Evolutionary conservation across 495 filamentous ascomycete genomes (phyloP), one percentile per base, ranked within the genome.

Genomic region (Penicillium coffeae): DNA sequence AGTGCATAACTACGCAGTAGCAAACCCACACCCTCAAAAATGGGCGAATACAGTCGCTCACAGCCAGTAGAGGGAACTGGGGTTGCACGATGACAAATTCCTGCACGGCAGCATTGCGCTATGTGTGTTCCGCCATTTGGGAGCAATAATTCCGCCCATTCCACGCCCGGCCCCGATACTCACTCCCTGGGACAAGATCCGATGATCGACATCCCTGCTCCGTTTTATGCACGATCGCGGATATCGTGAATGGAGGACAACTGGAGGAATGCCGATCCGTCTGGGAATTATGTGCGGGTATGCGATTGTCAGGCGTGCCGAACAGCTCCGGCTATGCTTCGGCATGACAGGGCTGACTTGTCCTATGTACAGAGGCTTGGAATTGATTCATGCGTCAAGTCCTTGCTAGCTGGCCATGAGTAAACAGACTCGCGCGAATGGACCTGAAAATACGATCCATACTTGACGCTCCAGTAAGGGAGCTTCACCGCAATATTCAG

Each of bases 161-260:
- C 43, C 46, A 21, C 53, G 46, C n/a, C n/a, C n/a, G 36, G 33
- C 14, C 16, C 20, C 16, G 8, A 9, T 47, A 38, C 34, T 37
- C 35, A 37, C 27, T 39, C 36, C 25, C 18, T 15, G 38, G 55
- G 52, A n/a, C 45, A 44, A 55, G 53, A 63, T 58, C 57, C 49
- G 51, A 63, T 56, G 60, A 65, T 65, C 63, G 60, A 53, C 64
- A 62, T 68, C 50, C 59, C 57, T 53, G 25, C 25, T 48, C 55
- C 52, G 55, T 55, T 62, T 55, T 37, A 55, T 60, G 60, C 60
- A 63, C 56, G 60, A 63, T 58, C 60, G 50, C 51, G 48, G 52
- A 59, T 55, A 44, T 50, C 27, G 21, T 20, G 18, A 56, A 52
- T 55, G 33, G 16, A 8, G 30, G 39, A n/a, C n/a, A n/a, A n/a